phyloP scores from a whole-genome alignment of 139 green algal genomes.

The Picochlorum sp. region DNA sequence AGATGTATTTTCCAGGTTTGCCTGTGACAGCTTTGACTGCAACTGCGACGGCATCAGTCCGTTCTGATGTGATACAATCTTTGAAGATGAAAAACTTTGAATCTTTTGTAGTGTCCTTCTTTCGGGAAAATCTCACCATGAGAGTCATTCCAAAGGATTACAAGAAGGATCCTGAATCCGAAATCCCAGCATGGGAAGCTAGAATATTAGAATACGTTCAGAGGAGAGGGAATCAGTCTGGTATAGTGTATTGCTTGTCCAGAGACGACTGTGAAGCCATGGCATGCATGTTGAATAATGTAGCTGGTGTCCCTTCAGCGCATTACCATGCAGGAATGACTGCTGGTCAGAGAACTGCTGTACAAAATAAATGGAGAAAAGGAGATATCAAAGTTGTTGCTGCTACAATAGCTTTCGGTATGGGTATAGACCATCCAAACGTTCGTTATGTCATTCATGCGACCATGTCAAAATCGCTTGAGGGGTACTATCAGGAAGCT shows the following conservation, averaged over 20 bases:
- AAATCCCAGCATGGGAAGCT: slow-evolving; percentile 18
- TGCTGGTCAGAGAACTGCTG: slow-evolving; percentile 54
- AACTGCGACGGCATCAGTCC: slow-evolving; percentile 62
- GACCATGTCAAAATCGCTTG: slow-evolving; percentile 41
- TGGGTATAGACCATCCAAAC: slow-evolving; percentile 76
- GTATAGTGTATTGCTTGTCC: slow-evolving; percentile 89
- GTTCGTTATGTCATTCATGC: slow-evolving; percentile 77
- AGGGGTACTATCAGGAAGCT: slow-evolving; percentile 61
- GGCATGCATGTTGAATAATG: slow-evolving; percentile 19
- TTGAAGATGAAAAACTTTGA: slow-evolving; percentile 43
- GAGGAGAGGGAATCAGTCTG: slow-evolving; percentile 29
- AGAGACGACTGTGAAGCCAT: slow-evolving; percentile 44
- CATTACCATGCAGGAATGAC: slow-evolving; percentile 89
- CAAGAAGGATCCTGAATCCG: slow-evolving; percentile 23
- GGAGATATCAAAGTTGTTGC: slow-evolving; percentile 8
- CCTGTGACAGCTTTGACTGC: slow-evolving; percentile 64
- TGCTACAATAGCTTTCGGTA: slow-evolving; percentile 37
- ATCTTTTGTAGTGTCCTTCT: slow-evolving; percentile 65
- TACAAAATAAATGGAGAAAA: slow-evolving; percentile 65
- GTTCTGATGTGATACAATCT: slow-evolving; percentile 55
- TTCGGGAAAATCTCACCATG: slow-evolving; percentile 15
- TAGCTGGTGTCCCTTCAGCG: slow-evolving; percentile 33
- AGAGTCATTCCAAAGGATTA: slow-evolving; percentile 46
- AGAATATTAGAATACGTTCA: slow-evolving; percentile 33
- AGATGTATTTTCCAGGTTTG: slow-evolving; percentile 36